Evolutionary conservation across 495 filamentous ascomycete genomes (phyloP).

Genomic region (Patellaria atrata): DNA sequence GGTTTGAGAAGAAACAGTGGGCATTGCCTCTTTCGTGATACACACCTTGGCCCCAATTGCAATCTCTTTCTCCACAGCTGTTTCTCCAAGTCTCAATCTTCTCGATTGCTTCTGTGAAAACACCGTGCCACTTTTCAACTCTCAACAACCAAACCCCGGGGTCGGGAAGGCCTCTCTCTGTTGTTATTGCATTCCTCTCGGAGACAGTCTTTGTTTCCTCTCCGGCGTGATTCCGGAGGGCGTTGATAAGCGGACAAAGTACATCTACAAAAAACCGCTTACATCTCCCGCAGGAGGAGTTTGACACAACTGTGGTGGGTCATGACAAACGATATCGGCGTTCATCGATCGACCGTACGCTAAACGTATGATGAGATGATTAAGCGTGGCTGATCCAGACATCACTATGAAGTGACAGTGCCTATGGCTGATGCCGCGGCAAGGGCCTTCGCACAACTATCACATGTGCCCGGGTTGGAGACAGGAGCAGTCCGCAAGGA

Average conservation of each 20-base stretch:
- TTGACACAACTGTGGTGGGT: conserved; percentile 6
- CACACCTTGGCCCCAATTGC: conserved; percentile 6
- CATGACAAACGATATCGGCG: conserved; percentile 18
- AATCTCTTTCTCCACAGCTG: too few species aligned
- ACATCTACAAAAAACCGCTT: conserved; percentile 32
- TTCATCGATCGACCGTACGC: conserved; percentile 22
- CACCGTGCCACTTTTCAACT: conserved; percentile 26
- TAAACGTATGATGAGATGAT: conserved; percentile 23
- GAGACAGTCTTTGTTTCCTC: conserved; percentile 31
- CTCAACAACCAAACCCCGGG: conserved; percentile 23
- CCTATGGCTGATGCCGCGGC: conserved; percentile 12
- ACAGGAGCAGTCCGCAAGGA: conserved; percentile 11
- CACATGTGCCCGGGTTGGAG: conserved; percentile 18
- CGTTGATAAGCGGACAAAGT: conserved; percentile 24
- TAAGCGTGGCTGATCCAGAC: conserved; percentile 27
- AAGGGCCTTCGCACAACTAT: conserved; percentile 17
- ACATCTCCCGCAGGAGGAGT: conserved; percentile 10
- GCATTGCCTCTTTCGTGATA: background rate
- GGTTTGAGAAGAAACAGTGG: too few species aligned
- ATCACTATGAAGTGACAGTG: conserved; percentile 16
- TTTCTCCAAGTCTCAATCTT: too few species aligned
- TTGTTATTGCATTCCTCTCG: conserved; percentile 37
- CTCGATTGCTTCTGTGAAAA: conserved; percentile 29
- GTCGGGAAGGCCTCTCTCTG: conserved; percentile 35
- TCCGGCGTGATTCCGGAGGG: conserved; percentile 15